phyloP scores from a whole-genome alignment of 2,329 filamentous ascomycete genomes.

The Fonsecaea monophora region DNA sequence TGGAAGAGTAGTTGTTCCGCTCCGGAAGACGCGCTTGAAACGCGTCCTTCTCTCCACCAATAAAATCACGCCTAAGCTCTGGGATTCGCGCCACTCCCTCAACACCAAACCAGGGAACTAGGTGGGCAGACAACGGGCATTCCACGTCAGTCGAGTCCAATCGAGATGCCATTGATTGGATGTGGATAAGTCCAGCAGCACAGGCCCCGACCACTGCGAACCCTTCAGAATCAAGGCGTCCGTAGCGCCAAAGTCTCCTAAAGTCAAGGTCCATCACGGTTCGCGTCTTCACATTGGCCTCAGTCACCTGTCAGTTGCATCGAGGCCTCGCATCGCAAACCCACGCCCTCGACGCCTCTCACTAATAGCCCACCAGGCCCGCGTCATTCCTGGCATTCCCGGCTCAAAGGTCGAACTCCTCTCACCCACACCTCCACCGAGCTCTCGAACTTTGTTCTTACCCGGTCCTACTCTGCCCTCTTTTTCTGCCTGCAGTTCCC shows the following conservation, averaged over 20 bases:
- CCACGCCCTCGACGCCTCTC: background rate
- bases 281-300: background rate
- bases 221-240: constrained; percentile 10
- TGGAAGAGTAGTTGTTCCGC: constrained; percentile 14
- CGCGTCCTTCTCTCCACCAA: constrained; percentile 3
- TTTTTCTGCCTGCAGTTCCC: constrained; percentile 3
- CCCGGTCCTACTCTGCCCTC: constrained; percentile 1
- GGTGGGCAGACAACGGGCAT: constrained; percentile 12
- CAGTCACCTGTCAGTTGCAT: background rate
- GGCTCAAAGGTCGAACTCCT: constrained; percentile 2
- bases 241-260: constrained; percentile 22
- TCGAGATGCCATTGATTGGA: constrained; percentile 31
- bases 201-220: constrained; percentile 6
- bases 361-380: background rate
- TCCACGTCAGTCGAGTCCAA: constrained; percentile 21
- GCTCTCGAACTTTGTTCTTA: background rate
- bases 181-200: constrained; percentile 8
- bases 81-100: constrained; percentile 11
- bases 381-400: constrained; percentile 4
- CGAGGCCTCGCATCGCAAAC: background rate
- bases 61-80: background rate
- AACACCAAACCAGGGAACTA: constrained; percentile 24
- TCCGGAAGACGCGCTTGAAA: background rate
- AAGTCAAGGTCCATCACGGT: background rate
- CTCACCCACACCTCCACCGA: constrained; percentile 1